phyloP scores from a whole-genome alignment of 768 basidiomycete genomes.

The Phaeotremella fagi region DNA sequence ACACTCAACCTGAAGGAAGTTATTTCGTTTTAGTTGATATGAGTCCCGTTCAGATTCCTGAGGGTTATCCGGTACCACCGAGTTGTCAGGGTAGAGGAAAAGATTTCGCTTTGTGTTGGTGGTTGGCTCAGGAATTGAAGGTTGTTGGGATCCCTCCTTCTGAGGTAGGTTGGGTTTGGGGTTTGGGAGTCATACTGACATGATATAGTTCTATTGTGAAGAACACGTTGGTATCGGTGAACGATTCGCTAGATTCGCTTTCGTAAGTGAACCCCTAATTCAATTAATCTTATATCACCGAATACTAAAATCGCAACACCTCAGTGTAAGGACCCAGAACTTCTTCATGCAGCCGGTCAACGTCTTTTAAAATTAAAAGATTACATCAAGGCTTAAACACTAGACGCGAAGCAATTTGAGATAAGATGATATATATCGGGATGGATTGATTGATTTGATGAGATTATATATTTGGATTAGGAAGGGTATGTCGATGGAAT shows the following conservation, averaged over 20 bases:
- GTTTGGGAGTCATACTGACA: slow-evolving; percentile 5
- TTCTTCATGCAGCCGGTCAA: slow-evolving; percentile 72
- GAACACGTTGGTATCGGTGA: slow-evolving; percentile 83
- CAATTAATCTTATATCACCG: background rate
- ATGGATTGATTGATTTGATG: too few species aligned
- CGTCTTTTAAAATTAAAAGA: slow-evolving; percentile 70
- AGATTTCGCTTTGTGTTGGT: slow-evolving; percentile 96
- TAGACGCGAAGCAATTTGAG: background rate
- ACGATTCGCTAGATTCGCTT: slow-evolving; percentile 75
- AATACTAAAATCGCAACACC: too few species aligned
- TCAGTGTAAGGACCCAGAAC: slow-evolving; percentile 91
- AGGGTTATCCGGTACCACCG: slow-evolving; percentile 74
- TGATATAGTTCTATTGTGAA: slow-evolving; percentile 76
- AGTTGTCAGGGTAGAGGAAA: slow-evolving; percentile 71
- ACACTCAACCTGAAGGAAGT: slow-evolving; percentile 80
- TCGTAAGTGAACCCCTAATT: slow-evolving; percentile 33
- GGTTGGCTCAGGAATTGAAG: slow-evolving; percentile 81
- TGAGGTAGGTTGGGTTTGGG: slow-evolving; percentile 60
- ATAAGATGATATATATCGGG: background rate
- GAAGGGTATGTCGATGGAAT: too few species aligned
- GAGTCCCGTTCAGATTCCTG: slow-evolving; percentile 64
- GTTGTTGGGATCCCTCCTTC: slow-evolving; percentile 93
- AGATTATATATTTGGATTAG: too few species aligned
- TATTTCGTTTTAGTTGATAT: slow-evolving; percentile 72
- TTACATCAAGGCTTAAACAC: slow-evolving; percentile 51